Base-by-base conservation (phyloP, 345 rosid species). In the Durio zibethinus region DNA sequence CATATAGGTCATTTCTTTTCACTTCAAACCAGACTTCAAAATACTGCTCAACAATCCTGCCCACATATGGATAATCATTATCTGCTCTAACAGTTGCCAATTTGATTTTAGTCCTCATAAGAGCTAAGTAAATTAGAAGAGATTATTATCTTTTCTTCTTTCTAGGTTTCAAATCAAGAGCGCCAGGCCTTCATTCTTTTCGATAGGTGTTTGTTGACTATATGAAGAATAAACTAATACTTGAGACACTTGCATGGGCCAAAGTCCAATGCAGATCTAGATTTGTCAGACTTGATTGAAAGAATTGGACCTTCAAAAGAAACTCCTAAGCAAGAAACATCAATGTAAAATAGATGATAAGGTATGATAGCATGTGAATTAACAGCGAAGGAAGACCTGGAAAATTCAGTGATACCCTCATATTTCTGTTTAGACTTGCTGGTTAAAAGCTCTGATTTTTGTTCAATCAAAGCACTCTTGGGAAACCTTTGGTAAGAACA, bases 221-320 rank as follows among this genome's bases (percentile, higher is more conserved):
- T 47, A 35, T 25, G 35, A 25, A 75, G 36, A 60, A 68, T 71
- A 62, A 64, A 74, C 50, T 73, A 79, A 29, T 35, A 82, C 61
- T 75, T 71, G 59, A 74, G 80, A 80, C 68, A 75, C 61, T 35
- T 52, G 35, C 73, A 66, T 66, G 50, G 74, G 56, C 54, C 80
- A 68, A 72, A 63, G 53, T 29, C 23, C 45, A 77, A 40, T 68
- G 57, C 80, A 78, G 65, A 66, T 70, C 65, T 63, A 54, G 36
- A 31, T 43, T 70, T 15, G 43, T 67, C 79, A 61, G 60, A 73
- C 42, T 43, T 61, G 64, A 73, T 38, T 52, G 80, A 74, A 67
- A 67, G 56, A 66, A 64, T 21, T 57, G n/a, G 47, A 67, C 73
- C 74, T 54, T 70, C 62, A 83, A 53, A n/a, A 65, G 50, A 20